Conservation (phyloP, 192 early-diverging fungal genomes). For the Coemansia sp. region DNA sequence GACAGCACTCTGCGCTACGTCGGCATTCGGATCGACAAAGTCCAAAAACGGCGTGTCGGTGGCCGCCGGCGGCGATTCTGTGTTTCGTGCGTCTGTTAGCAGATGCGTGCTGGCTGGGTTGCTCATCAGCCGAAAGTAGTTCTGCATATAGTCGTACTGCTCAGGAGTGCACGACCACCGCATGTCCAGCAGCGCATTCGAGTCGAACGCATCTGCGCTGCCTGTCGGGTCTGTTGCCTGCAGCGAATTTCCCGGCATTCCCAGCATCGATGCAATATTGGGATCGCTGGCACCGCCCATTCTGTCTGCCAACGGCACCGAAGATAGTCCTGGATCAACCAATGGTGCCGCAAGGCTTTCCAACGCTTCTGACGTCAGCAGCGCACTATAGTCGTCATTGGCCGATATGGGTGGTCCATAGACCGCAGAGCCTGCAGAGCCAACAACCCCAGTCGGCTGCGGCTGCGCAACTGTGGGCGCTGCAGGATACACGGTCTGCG, state of each 20-base stretch:
- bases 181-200: constrained; percentile 9
- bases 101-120: constrained; percentile 19
- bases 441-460: neutral
- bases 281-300: neutral
- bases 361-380: neutral
- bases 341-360: neutral
- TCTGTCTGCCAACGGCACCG: neutral
- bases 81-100: constrained; percentile 13
- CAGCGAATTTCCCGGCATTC: neutral
- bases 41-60: constrained; percentile 34
- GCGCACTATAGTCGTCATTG: neutral
- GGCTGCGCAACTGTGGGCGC: neutral
- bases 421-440: neutral
- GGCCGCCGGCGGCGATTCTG: neutral
- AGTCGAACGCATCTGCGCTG: neutral
- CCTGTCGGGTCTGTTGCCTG: neutral
- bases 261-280: neutral
- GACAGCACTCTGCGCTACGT: neutral
- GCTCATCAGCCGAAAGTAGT: constrained; percentile 12
- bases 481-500: neutral
- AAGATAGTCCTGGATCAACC: constrained; percentile 1
- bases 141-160: constrained; percentile 31
- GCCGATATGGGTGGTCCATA: neutral
- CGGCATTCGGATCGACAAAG: constrained; percentile 39
- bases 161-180: constrained; percentile 21